These are phyloP conservation scores for Boletus sensibilis DNA, from an alignment of 768 basidiomycete species.

Conservation along the genomic window DNA sequence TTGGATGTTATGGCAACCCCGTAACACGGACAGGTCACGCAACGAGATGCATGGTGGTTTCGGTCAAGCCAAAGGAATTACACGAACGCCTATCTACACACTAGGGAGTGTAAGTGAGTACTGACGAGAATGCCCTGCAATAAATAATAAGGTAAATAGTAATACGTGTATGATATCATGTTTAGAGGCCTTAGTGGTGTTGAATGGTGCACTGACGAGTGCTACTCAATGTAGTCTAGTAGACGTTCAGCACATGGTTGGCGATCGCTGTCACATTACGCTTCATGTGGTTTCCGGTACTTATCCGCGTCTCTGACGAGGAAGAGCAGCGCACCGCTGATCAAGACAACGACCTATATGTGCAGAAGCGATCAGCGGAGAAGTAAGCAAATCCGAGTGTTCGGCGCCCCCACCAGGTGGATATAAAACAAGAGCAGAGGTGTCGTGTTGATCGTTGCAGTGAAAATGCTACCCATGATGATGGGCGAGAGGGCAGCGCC, in stretches of 20 bases:
- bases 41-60: too few species aligned
- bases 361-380: background rate
- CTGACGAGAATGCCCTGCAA: too few species aligned
- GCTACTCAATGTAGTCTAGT: background rate
- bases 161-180: too few species aligned
- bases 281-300: constrained; percentile 12
- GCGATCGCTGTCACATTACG: background rate
- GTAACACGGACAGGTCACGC: too few species aligned
- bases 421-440: constrained; percentile 28
- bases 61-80: too few species aligned
- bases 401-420: constrained; percentile 17
- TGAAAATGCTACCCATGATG: constrained; percentile 31
- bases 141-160: too few species aligned
- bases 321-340: constrained; percentile 20
- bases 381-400: background rate
- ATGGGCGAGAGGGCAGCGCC: constrained; percentile 27
- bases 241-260: background rate
- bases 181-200: too few species aligned
- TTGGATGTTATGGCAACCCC: too few species aligned
- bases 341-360: constrained; percentile 15
- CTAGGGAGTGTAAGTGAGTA: too few species aligned
- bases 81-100: too few species aligned
- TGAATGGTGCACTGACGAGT: too few species aligned
- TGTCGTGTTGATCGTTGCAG: constrained; percentile 18
- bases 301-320: constrained; percentile 25